A percentile compares a stretch with the other conserved stretches of the same genome.
Conservation (phyloP, 106 monocot genomes). For the Allium cepa region DNA sequence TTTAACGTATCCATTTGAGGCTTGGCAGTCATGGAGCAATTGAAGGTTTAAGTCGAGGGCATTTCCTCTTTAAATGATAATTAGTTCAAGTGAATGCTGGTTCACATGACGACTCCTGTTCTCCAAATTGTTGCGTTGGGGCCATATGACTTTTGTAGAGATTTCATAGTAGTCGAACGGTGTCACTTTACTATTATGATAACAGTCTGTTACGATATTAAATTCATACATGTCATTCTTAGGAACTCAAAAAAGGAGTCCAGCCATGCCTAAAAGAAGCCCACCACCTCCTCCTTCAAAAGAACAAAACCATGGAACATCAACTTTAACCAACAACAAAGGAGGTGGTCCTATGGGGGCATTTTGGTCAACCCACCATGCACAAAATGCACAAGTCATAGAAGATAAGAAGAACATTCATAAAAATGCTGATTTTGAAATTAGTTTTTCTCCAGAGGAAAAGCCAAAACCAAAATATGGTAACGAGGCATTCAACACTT, state of each 20-base stretch:
- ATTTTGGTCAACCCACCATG: constrained; percentile 87
- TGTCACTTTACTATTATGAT: not conserved
- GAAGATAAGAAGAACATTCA: constrained; percentile 29
- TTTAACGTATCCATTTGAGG: too few species aligned
- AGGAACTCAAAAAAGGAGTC: constrained; percentile 30
- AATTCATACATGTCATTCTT: constrained; percentile 2
- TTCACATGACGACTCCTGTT: too few species aligned
- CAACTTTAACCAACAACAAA: constrained; percentile 11
- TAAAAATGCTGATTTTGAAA: constrained; percentile 58
- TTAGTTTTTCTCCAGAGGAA: constrained; percentile 51
- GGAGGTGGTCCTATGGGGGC: constrained; percentile 34
- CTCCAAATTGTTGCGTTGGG: too few species aligned
- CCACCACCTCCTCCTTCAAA: constrained; percentile 61
- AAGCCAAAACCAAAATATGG: constrained; percentile 24
- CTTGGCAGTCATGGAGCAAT: too few species aligned
- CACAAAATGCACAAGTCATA: constrained; percentile 25
- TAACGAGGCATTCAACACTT: constrained; percentile 46
- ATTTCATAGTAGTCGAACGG: not conserved
- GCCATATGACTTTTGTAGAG: not conserved
- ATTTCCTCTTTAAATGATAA: too few species aligned
- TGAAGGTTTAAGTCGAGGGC: too few species aligned
- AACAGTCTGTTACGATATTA: not conserved
- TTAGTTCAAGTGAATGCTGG: too few species aligned
- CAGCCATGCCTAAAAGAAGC: constrained; percentile 41
- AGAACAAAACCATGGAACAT: constrained; percentile 19